These are phyloP conservation scores for Colletotrichum sp. DNA, from an alignment of 2,329 filamentous ascomycete genomes.

Conservation along the genomic window DNA sequence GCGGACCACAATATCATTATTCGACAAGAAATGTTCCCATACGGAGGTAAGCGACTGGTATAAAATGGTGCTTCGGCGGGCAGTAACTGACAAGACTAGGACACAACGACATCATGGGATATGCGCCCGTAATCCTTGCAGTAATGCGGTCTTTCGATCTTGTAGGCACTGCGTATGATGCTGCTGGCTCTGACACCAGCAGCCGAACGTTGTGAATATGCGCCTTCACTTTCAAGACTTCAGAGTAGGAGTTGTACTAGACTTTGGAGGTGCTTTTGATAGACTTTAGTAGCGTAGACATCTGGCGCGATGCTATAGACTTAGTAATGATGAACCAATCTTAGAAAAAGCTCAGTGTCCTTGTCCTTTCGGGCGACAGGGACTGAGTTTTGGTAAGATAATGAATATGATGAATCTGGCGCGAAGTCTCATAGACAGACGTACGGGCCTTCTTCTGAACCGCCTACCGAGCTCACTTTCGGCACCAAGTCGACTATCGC, in stretches of 20 bases:
- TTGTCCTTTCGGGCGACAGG: not conserved
- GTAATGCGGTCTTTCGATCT: constrained; percentile 69
- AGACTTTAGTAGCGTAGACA: not conserved
- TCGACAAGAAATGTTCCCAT: constrained; percentile 58
- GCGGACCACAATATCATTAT: constrained; percentile 52
- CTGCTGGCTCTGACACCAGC: constrained; percentile 2
- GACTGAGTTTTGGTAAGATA: not conserved
- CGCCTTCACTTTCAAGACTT: not conserved
- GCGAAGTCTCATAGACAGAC: not conserved
- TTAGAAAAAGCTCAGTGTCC: not conserved
- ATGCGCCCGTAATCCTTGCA: constrained; percentile 67
- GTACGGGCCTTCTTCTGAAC: not conserved
- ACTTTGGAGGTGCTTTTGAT: not conserved
- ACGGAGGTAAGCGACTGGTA: constrained; percentile 52
- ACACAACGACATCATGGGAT: constrained; percentile 74
- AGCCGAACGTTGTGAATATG: not conserved
- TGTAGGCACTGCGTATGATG: constrained; percentile 23
- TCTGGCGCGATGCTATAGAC: not conserved
- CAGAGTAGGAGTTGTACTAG: not conserved
- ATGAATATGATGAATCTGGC: not conserved
- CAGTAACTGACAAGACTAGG: constrained; percentile 45
- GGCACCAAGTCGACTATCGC: not conserved
- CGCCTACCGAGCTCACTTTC: not conserved
- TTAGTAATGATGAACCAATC: not conserved
- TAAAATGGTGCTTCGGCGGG: accelerated